phyloP scores from a whole-genome alignment of 495 filamentous ascomycete genomes.

The Schizothecium vesticola region DNA sequence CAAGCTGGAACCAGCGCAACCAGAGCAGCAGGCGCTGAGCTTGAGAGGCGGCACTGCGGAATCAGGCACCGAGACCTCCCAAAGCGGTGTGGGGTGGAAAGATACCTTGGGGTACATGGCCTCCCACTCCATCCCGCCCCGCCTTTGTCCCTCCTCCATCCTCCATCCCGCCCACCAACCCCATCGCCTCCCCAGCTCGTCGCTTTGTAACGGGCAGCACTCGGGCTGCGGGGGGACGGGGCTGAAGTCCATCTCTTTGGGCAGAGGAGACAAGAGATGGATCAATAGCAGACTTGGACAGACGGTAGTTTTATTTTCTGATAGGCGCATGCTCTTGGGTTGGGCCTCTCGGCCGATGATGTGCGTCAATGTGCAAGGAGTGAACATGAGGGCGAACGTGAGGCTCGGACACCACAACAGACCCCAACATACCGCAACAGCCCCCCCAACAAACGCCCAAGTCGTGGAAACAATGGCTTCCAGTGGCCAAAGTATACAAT shows the following conservation, averaged over 20 bases:
- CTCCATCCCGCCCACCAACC: background rate
- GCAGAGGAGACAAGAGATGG: background rate
- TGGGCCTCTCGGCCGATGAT: background rate
- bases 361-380: background rate
- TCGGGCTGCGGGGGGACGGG: background rate
- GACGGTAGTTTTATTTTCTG: background rate
- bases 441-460: background rate
- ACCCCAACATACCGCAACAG: background rate
- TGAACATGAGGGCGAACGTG: background rate
- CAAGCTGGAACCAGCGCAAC: background rate
- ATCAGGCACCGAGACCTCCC: slow-evolving; percentile 11
- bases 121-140: background rate
- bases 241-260: background rate
- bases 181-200: background rate
- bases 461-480: background rate
- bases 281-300: background rate
- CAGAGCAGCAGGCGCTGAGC: background rate
- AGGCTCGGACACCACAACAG: background rate
- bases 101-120: slow-evolving; percentile 13
- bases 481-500: background rate
- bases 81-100: slow-evolving; percentile 4
- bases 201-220: background rate
- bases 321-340: background rate
- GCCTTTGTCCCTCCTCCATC: background rate
- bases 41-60: background rate